Evolutionary conservation across 306 rosid species (phyloP).

Genomic region (Luffa acutangula): DNA sequence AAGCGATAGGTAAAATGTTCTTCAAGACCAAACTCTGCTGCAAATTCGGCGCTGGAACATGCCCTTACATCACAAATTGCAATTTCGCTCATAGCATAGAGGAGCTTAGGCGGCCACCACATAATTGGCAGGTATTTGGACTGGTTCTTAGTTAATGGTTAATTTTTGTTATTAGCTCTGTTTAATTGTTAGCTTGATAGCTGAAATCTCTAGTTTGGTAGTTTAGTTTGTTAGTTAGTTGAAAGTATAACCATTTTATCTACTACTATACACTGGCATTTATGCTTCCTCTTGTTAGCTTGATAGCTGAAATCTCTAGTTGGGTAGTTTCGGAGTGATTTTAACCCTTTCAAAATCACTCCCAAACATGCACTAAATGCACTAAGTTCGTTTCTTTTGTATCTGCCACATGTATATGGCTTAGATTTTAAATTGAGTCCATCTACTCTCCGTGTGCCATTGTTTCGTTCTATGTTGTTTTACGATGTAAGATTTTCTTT

Average conservation of each 20-base stretch:
- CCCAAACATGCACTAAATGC: too few relatives aligned
- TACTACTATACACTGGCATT: background rate
- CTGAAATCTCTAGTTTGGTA: background rate
- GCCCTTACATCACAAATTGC: conserved; percentile 86
- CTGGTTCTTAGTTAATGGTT: background rate
- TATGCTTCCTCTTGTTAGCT: background rate
- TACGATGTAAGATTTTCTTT: background rate
- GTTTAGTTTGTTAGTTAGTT: background rate
- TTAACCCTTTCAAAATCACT: too few relatives aligned
- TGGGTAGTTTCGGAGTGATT: too few relatives aligned
- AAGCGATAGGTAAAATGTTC: conserved; percentile 93
- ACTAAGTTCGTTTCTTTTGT: background rate
- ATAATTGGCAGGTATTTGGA: conserved; percentile 53
- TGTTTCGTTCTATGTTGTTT: background rate
- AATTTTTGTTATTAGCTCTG: background rate
- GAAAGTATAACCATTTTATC: background rate
- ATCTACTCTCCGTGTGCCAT: background rate
- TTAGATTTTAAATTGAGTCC: background rate
- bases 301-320: too few relatives aligned
- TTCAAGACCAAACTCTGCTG: conserved; percentile 98
- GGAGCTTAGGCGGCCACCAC: conserved; percentile 93
- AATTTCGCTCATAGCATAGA: conserved; percentile 96
- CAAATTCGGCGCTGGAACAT: conserved; percentile 83
- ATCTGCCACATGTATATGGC: background rate
- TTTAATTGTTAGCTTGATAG: background rate